These are phyloP conservation scores for Penicillium goetzii DNA, from an alignment of 495 filamentous ascomycete genomes.

Conservation along the genomic window DNA sequence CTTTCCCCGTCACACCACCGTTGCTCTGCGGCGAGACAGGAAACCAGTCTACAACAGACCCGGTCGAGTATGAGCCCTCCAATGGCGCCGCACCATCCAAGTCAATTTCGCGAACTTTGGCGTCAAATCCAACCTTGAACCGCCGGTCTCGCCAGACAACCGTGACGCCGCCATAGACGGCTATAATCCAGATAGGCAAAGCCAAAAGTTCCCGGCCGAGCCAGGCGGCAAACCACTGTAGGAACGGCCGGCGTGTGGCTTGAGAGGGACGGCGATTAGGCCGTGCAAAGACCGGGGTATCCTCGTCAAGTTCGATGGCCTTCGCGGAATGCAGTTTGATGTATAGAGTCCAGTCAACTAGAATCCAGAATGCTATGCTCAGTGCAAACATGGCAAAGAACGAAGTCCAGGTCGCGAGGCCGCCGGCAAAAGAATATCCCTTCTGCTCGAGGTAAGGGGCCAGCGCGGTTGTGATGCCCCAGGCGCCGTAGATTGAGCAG, in stretches of 20 bases:
- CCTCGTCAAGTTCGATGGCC: conserved; percentile 69
- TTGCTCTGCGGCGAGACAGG: conserved; percentile 16
- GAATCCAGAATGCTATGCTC: conserved; percentile 70
- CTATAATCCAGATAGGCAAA: conserved; percentile 84
- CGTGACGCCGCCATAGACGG: conserved; percentile 78
- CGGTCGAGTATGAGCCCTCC: conserved; percentile 25
- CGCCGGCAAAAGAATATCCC: conserved; percentile 49
- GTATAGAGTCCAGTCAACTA: conserved; percentile 74
- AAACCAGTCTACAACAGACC: conserved; percentile 23
- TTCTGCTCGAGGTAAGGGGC: conserved; percentile 59
- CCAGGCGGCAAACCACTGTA: conserved; percentile 82
- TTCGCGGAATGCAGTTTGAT: conserved; percentile 69
- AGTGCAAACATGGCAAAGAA: conserved; percentile 68
- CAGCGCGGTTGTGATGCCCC: conserved; percentile 70
- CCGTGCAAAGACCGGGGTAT: conserved; percentile 74
- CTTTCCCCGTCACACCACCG: conserved; percentile 23
- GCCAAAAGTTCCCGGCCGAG: conserved; percentile 80
- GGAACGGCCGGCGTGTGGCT: conserved; percentile 56
- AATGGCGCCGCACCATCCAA: conserved; percentile 9
- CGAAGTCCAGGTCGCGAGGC: conserved; percentile 65
- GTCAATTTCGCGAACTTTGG: conserved; percentile 67
- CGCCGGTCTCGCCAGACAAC: conserved; percentile 84
- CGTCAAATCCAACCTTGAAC: conserved; percentile 82
- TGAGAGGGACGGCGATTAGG: conserved; percentile 31
- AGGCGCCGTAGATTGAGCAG: conserved; percentile 79